Conservation (phyloP, 164 flowering plant species). For the Vitis labrusca region DNA sequence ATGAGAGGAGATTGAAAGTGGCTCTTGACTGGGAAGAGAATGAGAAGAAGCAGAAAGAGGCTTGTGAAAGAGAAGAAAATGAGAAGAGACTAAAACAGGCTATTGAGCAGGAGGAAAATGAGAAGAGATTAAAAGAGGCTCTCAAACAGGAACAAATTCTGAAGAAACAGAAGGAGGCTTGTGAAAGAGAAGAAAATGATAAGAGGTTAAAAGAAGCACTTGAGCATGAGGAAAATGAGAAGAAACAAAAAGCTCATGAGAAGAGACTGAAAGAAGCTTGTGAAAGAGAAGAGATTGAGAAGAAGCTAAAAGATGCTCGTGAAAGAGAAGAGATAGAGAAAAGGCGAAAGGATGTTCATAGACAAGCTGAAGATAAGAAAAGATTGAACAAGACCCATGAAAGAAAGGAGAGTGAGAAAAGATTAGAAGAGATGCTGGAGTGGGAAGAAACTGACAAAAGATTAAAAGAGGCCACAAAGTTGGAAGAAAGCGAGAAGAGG, state of each 20-base stretch:
- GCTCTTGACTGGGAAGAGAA: slow-evolving; percentile 17
- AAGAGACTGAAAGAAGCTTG: slow-evolving; percentile 1
- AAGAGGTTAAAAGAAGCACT: slow-evolving; percentile 14
- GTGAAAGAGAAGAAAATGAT: slow-evolving; percentile 19
- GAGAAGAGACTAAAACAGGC: slow-evolving; percentile 25
- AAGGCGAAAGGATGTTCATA: slow-evolving; percentile 2
- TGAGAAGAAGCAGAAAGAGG: slow-evolving; percentile 23
- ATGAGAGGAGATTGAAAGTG: slow-evolving; percentile 14
- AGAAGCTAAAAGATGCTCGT: slow-evolving; percentile 5
- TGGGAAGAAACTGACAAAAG: slow-evolving; percentile 16
- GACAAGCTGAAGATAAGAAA: slow-evolving; percentile 13
- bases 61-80: slow-evolving; percentile 25
- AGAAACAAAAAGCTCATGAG: not conserved
- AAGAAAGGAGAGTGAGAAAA: slow-evolving; percentile 22
- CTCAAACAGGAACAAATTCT: slow-evolving; percentile 23
- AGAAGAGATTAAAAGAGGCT: slow-evolving; percentile 18
- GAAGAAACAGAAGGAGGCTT: slow-evolving; percentile 20
- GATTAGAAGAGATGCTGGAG: slow-evolving; percentile 18
- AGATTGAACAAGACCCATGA: slow-evolving; percentile 11
- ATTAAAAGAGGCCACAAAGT: slow-evolving; percentile 12
- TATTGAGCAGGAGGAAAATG: slow-evolving; percentile 23
- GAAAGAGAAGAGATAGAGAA: slow-evolving; percentile 9
- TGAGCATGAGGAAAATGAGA: slow-evolving; percentile 20
- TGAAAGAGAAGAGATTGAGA: slow-evolving; percentile 10
- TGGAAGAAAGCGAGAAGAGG: slow-evolving; percentile 10